Conservation (phyloP, 139 green algal species). For the Picochlorum sp. region DNA sequence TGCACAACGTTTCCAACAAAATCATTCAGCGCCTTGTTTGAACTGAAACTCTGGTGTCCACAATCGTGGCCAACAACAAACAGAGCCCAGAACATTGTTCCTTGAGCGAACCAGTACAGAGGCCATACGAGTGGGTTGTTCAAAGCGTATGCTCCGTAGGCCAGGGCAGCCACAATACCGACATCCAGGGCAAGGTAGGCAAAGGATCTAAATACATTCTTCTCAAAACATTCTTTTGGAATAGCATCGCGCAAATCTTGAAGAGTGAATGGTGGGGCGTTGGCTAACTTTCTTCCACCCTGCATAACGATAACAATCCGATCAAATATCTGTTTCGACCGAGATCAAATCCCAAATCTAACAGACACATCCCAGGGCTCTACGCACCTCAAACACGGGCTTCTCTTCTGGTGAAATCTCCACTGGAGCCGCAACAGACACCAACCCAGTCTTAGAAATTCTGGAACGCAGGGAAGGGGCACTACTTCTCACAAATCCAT, state of each 20-base stretch:
- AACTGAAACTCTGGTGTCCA: slow-evolving; percentile 86
- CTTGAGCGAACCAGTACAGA: slow-evolving; percentile 90
- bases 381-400: slow-evolving; percentile 5
- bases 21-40: slow-evolving; percentile 86
- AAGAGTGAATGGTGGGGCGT: slow-evolving; percentile 72
- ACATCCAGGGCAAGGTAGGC: slow-evolving; percentile 71
- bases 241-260: slow-evolving; percentile 75
- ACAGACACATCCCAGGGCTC: neutral
- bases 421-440: slow-evolving; percentile 4
- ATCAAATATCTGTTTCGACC: neutral
- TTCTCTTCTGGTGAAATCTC: slow-evolving; percentile 5
- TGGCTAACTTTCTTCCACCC: slow-evolving; percentile 36
- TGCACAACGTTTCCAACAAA: slow-evolving; percentile 85
- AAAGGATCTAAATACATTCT: slow-evolving; percentile 60
- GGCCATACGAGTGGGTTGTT: slow-evolving; percentile 78
- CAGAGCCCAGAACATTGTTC: slow-evolving; percentile 97
- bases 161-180: slow-evolving; percentile 72
- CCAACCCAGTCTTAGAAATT: neutral
- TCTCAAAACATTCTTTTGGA: slow-evolving; percentile 71
- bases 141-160: slow-evolving; percentile 48
- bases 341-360: neutral
- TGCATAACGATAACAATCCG: slow-evolving; percentile 4
- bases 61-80: slow-evolving; percentile 96
- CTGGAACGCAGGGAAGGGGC: no score
- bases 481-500: no score